phyloP scores from a whole-genome alignment of 2,329 filamentous ascomycete genomes.

The Akanthomyces uredinophilus region DNA sequence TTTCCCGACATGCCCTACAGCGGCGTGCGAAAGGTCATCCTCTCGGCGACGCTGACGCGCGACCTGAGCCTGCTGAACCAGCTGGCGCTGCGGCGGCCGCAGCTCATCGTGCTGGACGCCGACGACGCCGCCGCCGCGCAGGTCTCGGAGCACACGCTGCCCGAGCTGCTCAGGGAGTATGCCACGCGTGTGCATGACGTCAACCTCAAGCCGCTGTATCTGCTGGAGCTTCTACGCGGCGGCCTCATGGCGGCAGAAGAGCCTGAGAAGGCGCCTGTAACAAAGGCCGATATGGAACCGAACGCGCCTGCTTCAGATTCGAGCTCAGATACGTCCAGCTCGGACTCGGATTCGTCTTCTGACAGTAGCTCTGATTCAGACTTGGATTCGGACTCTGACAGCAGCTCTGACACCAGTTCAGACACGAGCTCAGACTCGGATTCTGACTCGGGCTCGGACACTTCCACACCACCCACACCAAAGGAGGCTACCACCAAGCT shows the following conservation, averaged over 20 bases:
- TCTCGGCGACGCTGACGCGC: slow-evolving; percentile 88
- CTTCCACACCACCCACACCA: neutral
- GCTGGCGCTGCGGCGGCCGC: slow-evolving; percentile 67
- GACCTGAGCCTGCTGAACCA: slow-evolving; percentile 76
- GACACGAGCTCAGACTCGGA: slow-evolving; percentile 23
- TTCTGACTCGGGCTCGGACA: slow-evolving; percentile 24
- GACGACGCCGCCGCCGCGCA: slow-evolving; percentile 38
- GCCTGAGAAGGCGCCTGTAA: neutral
- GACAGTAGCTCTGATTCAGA: slow-evolving; percentile 33
- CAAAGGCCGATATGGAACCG: neutral
- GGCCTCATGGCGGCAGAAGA: slow-evolving; percentile 38
- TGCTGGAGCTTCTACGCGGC: slow-evolving; percentile 69
- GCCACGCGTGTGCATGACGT: slow-evolving; percentile 64
- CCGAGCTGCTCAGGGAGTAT: slow-evolving; percentile 56
- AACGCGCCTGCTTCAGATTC: slow-evolving; percentile 27
- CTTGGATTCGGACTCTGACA: slow-evolving; percentile 19
- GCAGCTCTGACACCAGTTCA: slow-evolving; percentile 16
- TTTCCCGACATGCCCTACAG: slow-evolving; percentile 47
- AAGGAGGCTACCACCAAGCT: slow-evolving; percentile 18
- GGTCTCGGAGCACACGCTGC: slow-evolving; percentile 51
- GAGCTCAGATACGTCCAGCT: slow-evolving; percentile 22
- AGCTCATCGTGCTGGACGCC: slow-evolving; percentile 68
- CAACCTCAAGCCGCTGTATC: slow-evolving; percentile 73
- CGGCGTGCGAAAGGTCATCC: slow-evolving; percentile 70
- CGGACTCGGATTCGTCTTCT: slow-evolving; percentile 21